Evolutionary conservation across 257 asterid genomes (phyloP).

Genomic region (Solanum etuberosum): DNA sequence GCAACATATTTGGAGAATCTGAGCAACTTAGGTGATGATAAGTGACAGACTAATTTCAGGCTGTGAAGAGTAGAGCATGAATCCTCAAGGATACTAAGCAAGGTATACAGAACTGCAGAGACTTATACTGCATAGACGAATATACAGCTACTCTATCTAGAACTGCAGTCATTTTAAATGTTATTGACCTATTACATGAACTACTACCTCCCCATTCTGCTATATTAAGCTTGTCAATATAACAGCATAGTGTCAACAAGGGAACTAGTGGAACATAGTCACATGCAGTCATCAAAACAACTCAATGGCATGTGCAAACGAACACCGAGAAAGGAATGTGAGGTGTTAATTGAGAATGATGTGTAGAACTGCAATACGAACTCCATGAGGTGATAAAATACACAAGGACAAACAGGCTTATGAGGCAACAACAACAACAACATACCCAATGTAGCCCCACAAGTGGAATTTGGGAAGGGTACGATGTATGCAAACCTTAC

Average conservation of each 20-base stretch:
- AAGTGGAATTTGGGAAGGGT: background rate
- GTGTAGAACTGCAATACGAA: background rate
- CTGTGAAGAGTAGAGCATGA: background rate
- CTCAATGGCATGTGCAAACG: background rate
- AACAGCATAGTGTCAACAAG: background rate
- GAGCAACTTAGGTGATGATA: too few relatives aligned
- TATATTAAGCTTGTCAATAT: background rate
- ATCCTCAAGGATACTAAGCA: background rate
- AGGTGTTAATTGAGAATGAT: background rate
- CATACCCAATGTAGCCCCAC: background rate
- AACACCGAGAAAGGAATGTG: background rate
- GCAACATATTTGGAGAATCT: too few relatives aligned
- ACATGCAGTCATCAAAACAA: background rate
- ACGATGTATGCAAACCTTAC: background rate
- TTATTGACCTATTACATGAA: background rate
- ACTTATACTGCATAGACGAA: background rate
- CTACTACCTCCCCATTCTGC: background rate
- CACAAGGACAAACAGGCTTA: background rate
- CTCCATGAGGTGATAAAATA: background rate
- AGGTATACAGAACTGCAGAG: background rate
- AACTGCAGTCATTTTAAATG: background rate
- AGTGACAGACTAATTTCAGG: background rate
- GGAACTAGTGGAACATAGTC: background rate
- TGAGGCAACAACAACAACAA: background rate
- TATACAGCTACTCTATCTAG: background rate